A percentile compares a stretch with the other conserved stretches of the same genome.
Evolutionary conservation across 768 basidiomycete species (phyloP).

Genomic region (Podaxis rugospora): DNA sequence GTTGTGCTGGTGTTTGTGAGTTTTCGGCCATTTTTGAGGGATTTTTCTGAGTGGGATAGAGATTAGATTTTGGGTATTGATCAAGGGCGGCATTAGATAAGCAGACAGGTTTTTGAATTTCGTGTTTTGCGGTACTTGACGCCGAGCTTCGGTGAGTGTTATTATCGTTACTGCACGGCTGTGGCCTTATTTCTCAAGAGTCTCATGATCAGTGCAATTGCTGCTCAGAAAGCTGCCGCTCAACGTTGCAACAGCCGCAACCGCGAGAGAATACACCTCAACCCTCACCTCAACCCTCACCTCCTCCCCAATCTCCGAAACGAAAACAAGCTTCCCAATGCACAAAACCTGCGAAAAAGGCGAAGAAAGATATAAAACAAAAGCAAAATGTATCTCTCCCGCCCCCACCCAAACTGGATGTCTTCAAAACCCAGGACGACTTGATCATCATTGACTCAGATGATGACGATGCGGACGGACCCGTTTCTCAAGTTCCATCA

Average conservation of each 20-base stretch:
- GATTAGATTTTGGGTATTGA: not conserved
- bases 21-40: not conserved
- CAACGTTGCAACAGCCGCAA: conserved; percentile 14
- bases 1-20: conserved; percentile 16
- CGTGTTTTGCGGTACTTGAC: not conserved
- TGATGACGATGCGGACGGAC: conserved; percentile 26
- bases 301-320: conserved; percentile 30
- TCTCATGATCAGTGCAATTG: conserved; percentile 69
- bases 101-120: not conserved
- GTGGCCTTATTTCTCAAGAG: conserved; percentile 2
- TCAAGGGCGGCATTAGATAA: not conserved
- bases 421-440: conserved; percentile 32
- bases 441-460: conserved; percentile 34
- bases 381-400: conserved; percentile 28
- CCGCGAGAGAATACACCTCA: conserved; percentile 6
- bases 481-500: conserved; percentile 13
- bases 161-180: not conserved
- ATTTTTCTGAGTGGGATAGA: not conserved
- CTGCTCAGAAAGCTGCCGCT: conserved; percentile 61
- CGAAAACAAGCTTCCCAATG: conserved; percentile 35
- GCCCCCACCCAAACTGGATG: conserved; percentile 17
- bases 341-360: conserved; percentile 16
- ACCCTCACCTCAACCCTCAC: conserved; percentile 3
- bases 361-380: conserved; percentile 24
- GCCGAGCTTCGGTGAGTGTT: not conserved